These are phyloP conservation scores for Hymenoscyphus repandus DNA, from an alignment of 2,329 filamentous ascomycete species.

Conservation along the genomic window DNA sequence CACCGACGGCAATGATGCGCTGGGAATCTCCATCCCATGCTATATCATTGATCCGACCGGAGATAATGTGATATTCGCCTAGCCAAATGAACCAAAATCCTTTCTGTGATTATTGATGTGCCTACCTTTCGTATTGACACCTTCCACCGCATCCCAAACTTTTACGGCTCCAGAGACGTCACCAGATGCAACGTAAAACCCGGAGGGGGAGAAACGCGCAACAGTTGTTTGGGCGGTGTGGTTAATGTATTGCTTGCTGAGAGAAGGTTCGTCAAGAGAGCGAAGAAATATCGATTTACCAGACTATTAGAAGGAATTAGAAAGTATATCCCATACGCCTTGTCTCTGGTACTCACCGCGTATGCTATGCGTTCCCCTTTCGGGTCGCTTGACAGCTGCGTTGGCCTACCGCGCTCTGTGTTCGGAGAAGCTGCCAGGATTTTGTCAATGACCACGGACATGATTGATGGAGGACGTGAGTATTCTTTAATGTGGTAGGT, in stretches of 20 bases:
- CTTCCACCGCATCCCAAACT: constrained; percentile 89
- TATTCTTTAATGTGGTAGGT: too few relatives aligned
- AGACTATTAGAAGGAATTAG: constrained; percentile 49
- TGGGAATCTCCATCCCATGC: constrained; percentile 98
- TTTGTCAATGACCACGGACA: constrained; percentile 53
- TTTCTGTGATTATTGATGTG: background rate
- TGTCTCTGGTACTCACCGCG: constrained; percentile 57
- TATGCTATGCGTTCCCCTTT: constrained; percentile 93
- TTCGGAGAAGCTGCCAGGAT: constrained; percentile 83
- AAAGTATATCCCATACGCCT: background rate
- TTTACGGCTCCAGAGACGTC: constrained; percentile 79
- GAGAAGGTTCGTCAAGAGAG: constrained; percentile 82
- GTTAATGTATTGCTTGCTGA: constrained; percentile 84
- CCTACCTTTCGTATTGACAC: constrained; percentile 65
- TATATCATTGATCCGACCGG: constrained; percentile 90
- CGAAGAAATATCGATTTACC: constrained; percentile 96
- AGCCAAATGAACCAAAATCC: background rate
- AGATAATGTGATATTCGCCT: constrained; percentile 90
- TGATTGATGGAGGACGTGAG: constrained; percentile 6
- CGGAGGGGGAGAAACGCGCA: constrained; percentile 87
- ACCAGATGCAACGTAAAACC: constrained; percentile 91
- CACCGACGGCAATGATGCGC: constrained; percentile 90
- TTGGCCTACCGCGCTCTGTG: constrained; percentile 80
- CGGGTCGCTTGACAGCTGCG: constrained; percentile 78
- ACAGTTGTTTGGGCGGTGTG: constrained; percentile 88